Base-by-base conservation (phyloP, 2,329 filamentous ascomycete species). In the Pochonia chlamydosporia region DNA sequence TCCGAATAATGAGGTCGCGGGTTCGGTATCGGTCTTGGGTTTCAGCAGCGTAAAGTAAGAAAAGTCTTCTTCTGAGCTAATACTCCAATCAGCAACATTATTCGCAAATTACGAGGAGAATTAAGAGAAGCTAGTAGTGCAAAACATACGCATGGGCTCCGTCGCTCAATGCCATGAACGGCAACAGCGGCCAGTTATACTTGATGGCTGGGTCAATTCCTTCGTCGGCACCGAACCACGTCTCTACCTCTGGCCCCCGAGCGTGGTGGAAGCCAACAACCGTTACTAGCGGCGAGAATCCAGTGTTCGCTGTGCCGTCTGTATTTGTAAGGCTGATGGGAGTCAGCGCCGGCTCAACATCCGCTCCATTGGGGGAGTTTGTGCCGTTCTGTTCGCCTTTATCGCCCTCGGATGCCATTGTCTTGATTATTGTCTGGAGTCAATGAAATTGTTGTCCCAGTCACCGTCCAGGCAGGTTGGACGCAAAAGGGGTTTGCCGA, bases 91-190 rank as follows among this genome's bases (percentile, higher is more conserved):
- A 47, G 21, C 18, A 26, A 31, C 14, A 30, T 33, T 8, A 5
- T 11, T 1, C 20, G 3, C 10, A 3, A 4, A 14, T 21, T 10
- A 5, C 18, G 13, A 23, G 35, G 35, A 39, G 18, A 39, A n/a
- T n/a, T n/a, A n/a, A n/a, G n/a, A n/a, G n/a, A n/a, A n/a, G n/a
- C 14, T 11, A 21, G 31, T 11, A 25, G 16, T 23, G n/a, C 36
- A 5, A 1, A 36, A 75, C 85, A 71, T 76, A 93, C 84, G 90
- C 84, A 74, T 99, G 93, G 46, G 93, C 93, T 45, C 93, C 93
- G 64, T 99, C 93, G 49, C 89, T 93, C 60, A 99, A 71, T 23
- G 93, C 93, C 89, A 97, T 96, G 67, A 99, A 99, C 0, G 93
- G 91, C 52, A 99, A 75, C 56, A 96, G 68, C 24, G 84, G 78